phyloP scores from a whole-genome alignment of 176 grass and related monocot genomes.

The Oryza glaberrima region DNA sequence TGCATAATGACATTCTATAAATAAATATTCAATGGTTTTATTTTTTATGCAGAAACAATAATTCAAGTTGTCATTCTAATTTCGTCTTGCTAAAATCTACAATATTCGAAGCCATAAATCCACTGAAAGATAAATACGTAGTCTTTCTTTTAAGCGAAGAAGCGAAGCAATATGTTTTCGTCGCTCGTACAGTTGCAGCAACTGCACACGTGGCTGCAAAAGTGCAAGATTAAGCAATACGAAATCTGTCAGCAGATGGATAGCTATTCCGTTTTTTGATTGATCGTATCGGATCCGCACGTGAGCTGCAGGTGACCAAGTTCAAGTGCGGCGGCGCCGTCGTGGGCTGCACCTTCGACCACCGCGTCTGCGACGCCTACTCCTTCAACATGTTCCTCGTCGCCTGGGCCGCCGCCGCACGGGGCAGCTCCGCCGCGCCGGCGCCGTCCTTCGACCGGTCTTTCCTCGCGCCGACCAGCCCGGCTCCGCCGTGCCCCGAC shows the following conservation, averaged over 20 bases:
- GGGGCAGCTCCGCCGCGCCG: not conserved
- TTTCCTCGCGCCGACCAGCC: conserved; percentile 47
- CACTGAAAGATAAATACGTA: too few species aligned
- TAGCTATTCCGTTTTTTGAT: not conserved
- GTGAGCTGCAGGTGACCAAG: conserved; percentile 52
- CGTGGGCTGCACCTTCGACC: conserved; percentile 77
- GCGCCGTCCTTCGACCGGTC: conserved; percentile 56
- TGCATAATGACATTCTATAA: too few species aligned
- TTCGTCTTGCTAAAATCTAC: too few species aligned
- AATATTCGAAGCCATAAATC: too few species aligned
- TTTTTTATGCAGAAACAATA: too few species aligned
- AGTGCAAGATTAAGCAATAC: too few species aligned
- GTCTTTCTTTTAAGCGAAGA: not conserved
- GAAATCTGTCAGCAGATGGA: too few species aligned
- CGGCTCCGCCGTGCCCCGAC: conserved; percentile 27
- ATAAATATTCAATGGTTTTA: too few species aligned
- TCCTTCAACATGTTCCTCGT: conserved; percentile 89
- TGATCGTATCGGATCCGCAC: not conserved
- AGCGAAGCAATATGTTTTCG: not conserved
- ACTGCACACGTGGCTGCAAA: not conserved
- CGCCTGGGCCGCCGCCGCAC: conserved; percentile 57
- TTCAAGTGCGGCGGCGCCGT: conserved; percentile 67
- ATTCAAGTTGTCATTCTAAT: too few species aligned
- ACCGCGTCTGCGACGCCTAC: conserved; percentile 86
- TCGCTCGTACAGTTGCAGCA: not conserved